Base-by-base conservation (phyloP, 2,329 filamentous ascomycete genomes). In the Verticillium tricorpus region DNA sequence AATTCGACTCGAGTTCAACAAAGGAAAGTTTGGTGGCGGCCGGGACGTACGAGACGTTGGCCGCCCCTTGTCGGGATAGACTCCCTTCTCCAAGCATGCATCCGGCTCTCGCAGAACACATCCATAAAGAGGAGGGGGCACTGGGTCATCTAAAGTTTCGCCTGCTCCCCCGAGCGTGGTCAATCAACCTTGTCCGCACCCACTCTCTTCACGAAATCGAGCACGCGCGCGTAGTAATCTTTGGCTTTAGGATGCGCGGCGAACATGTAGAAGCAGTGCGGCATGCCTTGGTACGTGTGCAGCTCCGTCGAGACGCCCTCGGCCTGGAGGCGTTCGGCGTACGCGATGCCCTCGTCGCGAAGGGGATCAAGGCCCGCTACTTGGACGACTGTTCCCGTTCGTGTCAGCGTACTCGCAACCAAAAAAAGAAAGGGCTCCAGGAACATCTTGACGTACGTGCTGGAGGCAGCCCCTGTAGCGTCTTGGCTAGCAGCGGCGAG, bases 311-410 rank as follows among this genome's bases (percentile, higher is more conserved):
- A 66, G 9, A 71, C 71, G 28, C 73, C 73, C 6, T 72, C 73
- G 0, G 65, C 66, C 57, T 70, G 55, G 28, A 78, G 67, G 9
- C 69, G 70, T 62, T 77, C 74, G 6, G 72, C 74, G 56, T 75
- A 76, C 2, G 75, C 76, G 34, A 78, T 67, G 9, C 67, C 74
- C 28, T 78, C 76, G 59, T 78, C 76, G 17, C 75, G 69, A n/a
- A 77, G 65, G 2, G 71, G 63, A 61, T 78, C 76, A 19, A 67
- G 66, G 7, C 75, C 75, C 3, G 69, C 74, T 5, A 71, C 66
- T 50, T 75, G 68, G n/a, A 78, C 65, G 35, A 76, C 74, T 77
- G 45, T 9, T 19, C 12, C 28, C 5, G 2, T 19, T 15, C 31
- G 50, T 15, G n/a, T 56, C 14, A 25, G 28, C 5, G 19, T 7